Percentiles rank a stretch among this genome's conserved stretches.
phyloP scores from a whole-genome alignment of 2,329 filamentous ascomycete genomes.

The Sphaerulina populicola region DNA sequence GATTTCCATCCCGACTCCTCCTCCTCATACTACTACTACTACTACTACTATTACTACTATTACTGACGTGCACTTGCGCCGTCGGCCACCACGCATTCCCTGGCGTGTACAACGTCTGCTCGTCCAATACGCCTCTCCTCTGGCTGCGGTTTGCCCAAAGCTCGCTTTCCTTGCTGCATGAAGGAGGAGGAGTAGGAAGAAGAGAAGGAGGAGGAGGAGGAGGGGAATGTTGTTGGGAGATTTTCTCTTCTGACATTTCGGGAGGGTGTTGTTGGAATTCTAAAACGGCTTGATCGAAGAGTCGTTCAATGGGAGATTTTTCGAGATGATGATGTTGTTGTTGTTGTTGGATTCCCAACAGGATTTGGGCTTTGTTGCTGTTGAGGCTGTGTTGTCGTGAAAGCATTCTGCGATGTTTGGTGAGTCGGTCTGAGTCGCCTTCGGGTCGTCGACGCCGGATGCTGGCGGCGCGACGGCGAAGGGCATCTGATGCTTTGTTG shows the following conservation, averaged over 20 bases:
- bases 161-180: too few species aligned
- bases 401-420: too few species aligned
- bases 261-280: conserved; percentile 3
- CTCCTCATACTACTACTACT: too few species aligned
- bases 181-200: too few species aligned
- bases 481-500: not conserved
- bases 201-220: too few species aligned
- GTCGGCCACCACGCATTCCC: conserved; percentile 5
- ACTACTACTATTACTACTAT: too few species aligned
- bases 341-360: not conserved
- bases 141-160: not conserved
- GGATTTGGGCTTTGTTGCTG: conserved; percentile 4
- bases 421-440: not conserved
- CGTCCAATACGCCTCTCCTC: not conserved
- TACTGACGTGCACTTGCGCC: conserved; percentile 3
- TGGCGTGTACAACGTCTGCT: conserved; percentile 1
- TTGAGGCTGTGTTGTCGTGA: not conserved
- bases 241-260: not conserved
- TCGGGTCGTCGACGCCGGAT: not conserved
- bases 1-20: not conserved
- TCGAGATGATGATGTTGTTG: not conserved
- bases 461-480: conserved; percentile 2
- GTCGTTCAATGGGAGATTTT: conserved; percentile 7
- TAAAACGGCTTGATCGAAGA: conserved; percentile 7
- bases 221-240: not conserved